Evolutionary conservation across 2,329 filamentous ascomycete genomes (phyloP).

Genomic region (Ophiostoma tasmaniense): DNA sequence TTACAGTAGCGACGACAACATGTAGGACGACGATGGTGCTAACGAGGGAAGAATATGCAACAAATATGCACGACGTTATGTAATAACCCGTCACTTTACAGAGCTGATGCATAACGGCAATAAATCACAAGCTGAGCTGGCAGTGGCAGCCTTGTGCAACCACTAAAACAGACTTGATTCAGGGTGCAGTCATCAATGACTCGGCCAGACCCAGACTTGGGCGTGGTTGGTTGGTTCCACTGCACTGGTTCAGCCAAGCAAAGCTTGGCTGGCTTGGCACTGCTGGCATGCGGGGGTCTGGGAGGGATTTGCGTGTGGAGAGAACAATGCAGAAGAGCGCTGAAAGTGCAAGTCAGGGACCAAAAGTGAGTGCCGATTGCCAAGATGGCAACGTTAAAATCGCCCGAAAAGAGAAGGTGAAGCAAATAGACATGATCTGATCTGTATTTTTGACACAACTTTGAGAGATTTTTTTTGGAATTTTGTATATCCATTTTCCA

Average conservation of each 20-base stretch:
- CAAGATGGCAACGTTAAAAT: not conserved
- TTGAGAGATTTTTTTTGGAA: not conserved
- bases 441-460: not conserved
- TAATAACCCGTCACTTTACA: not conserved
- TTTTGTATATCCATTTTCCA: not conserved
- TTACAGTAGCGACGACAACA: too few relatives aligned
- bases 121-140: not conserved
- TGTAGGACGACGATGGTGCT: not conserved
- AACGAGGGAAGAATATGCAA: not conserved
- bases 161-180: not conserved
- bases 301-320: conserved; percentile 11
- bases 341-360: not conserved
- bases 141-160: not conserved
- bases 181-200: not conserved
- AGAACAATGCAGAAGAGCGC: not conserved
- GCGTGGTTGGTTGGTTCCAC: conserved; percentile 13
- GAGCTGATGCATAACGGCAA: not conserved
- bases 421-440: not conserved
- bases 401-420: not conserved
- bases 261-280: conserved; percentile 22
- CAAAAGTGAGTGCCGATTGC: not conserved
- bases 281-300: conserved; percentile 16
- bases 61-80: not conserved
- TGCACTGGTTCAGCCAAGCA: conserved; percentile 18
- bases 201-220: not conserved